Base-by-base conservation (phyloP, 176 grass and related monocot species). In the Ensete glaucum region DNA sequence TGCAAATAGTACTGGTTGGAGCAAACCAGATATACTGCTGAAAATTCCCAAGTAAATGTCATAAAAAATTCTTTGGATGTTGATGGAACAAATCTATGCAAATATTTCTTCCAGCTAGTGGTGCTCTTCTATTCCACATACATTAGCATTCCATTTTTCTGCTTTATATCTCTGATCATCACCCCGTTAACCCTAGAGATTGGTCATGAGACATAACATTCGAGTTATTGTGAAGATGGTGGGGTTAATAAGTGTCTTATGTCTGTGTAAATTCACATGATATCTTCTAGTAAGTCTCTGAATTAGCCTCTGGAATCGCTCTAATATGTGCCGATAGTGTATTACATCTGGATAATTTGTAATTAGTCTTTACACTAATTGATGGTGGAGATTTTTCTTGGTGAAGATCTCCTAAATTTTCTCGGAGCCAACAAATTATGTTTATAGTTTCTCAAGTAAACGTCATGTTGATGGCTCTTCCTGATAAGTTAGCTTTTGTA, bases 71-170 rank as follows among this genome's bases (percentile, higher is more conserved):
- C 22, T 23, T 23, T 23, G 22, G 22, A 23, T 29, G 27, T 29
- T 29, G 27, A 29, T 29, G 27, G 27, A 29, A 29, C 27, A 29
- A 29, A 29, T 29, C 27, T 29, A 29, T 29, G 27, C 27, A 2
- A 29, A 2, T 29, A 29, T 29, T 64, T 85, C 34, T 50, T 95
- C 88, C 81, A 9, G 87, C 16, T 10, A 69, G 50, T 29, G 76
- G 76, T 2, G 22, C 79, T 83, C 85, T 95, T 88, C 90, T 95
- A 95, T 95, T 95, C 88, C 65, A 16, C 59, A 29, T 29, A 29
- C 27, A 29, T 29, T 29, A 29, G 27, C 27, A 29, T 29, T 29
- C 27, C 27, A 29, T 29, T 29, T 29, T 29, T 29, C 27, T 29
- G 27, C 2, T 29, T 29, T 29, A 29, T 29, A 29, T 29, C 27